These are phyloP conservation scores for Clitopilus hobsonii DNA, from an alignment of 768 basidiomycete genomes.

Conservation along the genomic window DNA sequence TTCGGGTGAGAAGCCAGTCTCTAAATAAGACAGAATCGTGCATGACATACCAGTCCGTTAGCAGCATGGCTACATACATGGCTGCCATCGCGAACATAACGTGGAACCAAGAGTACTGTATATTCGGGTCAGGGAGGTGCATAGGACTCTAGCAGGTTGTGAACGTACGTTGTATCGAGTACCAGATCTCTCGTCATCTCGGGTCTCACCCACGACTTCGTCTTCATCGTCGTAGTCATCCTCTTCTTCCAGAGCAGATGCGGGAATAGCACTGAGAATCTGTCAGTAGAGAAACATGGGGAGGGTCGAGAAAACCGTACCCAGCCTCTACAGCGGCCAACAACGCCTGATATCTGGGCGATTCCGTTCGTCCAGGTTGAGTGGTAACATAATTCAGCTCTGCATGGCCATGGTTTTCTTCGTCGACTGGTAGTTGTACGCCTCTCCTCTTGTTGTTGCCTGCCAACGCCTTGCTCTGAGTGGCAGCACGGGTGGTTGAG, in stretches of 20 bases:
- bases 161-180: conserved; percentile 87
- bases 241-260: conserved; percentile 82
- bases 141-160: background rate
- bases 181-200: conserved; percentile 91
- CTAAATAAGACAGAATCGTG: background rate
- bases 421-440: conserved; percentile 58
- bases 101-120: conserved; percentile 97
- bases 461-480: conserved; percentile 86
- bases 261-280: conserved; percentile 73
- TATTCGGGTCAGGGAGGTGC: conserved; percentile 6
- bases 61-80: conserved; percentile 96
- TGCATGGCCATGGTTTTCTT: conserved; percentile 48
- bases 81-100: conserved; percentile 92
- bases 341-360: conserved; percentile 89
- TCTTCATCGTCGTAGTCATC: conserved; percentile 72
- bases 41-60: conserved; percentile 92
- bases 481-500: conserved; percentile 93
- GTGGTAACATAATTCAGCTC: conserved; percentile 75
- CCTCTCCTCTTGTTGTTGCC: conserved; percentile 65
- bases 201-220: conserved; percentile 64
- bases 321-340: conserved; percentile 96
- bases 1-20: background rate
- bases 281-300: conserved; percentile 2
- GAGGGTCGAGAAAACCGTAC: conserved; percentile 30
- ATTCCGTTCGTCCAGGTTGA: conserved; percentile 80